Conservation (phyloP, 192 early-diverging fungal genomes). For the Umbelopsis sp. region DNA sequence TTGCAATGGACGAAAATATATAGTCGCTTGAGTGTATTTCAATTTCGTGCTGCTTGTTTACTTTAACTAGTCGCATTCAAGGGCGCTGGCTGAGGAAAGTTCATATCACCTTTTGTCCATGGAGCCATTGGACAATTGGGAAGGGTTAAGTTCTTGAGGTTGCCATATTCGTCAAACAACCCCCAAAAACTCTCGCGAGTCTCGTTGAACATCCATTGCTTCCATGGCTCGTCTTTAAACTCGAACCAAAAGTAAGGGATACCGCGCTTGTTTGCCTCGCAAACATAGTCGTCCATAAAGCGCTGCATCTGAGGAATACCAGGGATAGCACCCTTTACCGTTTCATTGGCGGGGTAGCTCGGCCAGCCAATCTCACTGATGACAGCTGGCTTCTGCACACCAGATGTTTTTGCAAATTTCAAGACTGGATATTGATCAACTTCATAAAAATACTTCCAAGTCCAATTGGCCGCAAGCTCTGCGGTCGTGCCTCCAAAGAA, state of each 20-base stretch:
- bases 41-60: background rate
- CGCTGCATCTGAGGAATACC: slow-evolving; percentile 37
- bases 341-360: slow-evolving; percentile 30
- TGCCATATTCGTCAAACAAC: slow-evolving; percentile 20
- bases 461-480: slow-evolving; percentile 41
- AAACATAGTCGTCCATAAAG: slow-evolving; percentile 39
- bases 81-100: slow-evolving; percentile 15
- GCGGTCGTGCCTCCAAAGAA: slow-evolving; percentile 45
- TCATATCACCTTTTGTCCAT: slow-evolving; percentile 22
- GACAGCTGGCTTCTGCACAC: slow-evolving; percentile 22
- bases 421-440: slow-evolving; percentile 13
- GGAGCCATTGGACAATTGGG: slow-evolving; percentile 19
- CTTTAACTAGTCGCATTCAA: background rate
- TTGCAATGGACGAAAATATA: too few relatives aligned
- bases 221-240: slow-evolving; percentile 53
- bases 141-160: slow-evolving; percentile 13
- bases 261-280: slow-evolving; percentile 32
- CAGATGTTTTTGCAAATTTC: background rate
- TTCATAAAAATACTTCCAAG: slow-evolving; percentile 40
- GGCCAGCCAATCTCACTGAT: slow-evolving; percentile 53
- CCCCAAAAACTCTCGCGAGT: slow-evolving; percentile 22
- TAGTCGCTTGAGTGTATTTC: too few relatives aligned
- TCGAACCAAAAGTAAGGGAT: slow-evolving; percentile 50
- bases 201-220: slow-evolving; percentile 28
- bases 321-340: slow-evolving; percentile 29